phyloP scores from a whole-genome alignment of 495 filamentous ascomycete species.

The Xanthoparmelia taractica region DNA sequence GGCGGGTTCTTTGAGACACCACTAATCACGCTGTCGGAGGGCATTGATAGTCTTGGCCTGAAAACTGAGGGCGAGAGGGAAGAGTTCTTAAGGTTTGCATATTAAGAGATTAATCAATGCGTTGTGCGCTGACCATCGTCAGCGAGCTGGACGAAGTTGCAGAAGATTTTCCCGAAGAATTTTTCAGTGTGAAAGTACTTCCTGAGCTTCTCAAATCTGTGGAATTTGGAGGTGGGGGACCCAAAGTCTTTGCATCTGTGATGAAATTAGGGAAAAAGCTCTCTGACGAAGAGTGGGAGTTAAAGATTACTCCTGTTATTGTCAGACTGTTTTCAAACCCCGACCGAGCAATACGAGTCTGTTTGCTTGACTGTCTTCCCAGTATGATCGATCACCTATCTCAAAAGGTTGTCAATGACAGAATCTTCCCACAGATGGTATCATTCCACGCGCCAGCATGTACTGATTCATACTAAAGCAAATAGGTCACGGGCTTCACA shows the following conservation, averaged over 20 bases:
- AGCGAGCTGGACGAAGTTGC: constrained; percentile 80
- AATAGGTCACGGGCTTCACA: constrained; percentile 78
- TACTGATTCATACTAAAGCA: constrained; percentile 16
- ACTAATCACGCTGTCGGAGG: constrained; percentile 82
- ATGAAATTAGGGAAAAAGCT: constrained; percentile 85
- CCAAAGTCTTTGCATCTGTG: constrained; percentile 80
- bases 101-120: background rate
- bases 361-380: constrained; percentile 80
- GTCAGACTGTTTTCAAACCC: constrained; percentile 84
- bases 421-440: constrained; percentile 92
- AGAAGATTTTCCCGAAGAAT: constrained; percentile 93
- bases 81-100: constrained; percentile 67
- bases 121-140: constrained; percentile 22
- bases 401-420: constrained; percentile 88
- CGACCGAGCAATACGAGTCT: constrained; percentile 87
- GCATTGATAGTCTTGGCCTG: constrained; percentile 82
- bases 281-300: constrained; percentile 81
- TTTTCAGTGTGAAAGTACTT: constrained; percentile 92
- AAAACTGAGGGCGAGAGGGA: constrained; percentile 80
- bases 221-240: constrained; percentile 92
- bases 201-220: constrained; percentile 95
- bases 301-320: constrained; percentile 74
- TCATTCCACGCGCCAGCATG: constrained; percentile 15
- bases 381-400: constrained; percentile 85
- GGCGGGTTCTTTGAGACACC: constrained; percentile 89